Base-by-base conservation (phyloP, 306 rosid species). In the Pterocarpus santalinus region DNA sequence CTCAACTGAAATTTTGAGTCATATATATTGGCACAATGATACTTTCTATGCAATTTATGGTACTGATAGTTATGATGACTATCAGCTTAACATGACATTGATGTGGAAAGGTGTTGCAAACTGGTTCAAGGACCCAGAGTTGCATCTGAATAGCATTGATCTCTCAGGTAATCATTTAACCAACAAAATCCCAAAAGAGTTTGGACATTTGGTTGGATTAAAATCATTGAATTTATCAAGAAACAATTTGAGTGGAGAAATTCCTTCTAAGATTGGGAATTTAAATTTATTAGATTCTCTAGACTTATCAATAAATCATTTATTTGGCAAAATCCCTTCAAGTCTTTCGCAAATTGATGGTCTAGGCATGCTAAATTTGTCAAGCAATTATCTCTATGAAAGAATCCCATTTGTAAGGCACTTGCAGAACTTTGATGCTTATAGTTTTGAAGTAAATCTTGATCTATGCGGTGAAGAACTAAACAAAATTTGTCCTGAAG, bases 301-400 rank as follows among this genome's bases (percentile, higher is more conserved):
- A 1, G 83, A 83, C 51, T 43, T 83, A 1, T 83, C 86, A 55
- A 77, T 57, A 72, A 83, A 81, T 14, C 11, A 65, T n/a, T 73
- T 81, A 0, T 41, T 2, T n/a, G 84, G 62, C 0, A 43, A 0
- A 33, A 83, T 77, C 17, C 83, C 83, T n/a, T 1, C 7, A 1
- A n/a, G 49, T 43, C 35, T 83, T 63, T 11, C 79, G 0, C 34
- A 77, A 2, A 76, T 83, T 41, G 82, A 71, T 43, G 2, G 62
- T 13, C 74, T 82, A 4, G 16, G 6, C 0, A 0, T 0, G 8
- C 11, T 82, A 43, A 60, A 77, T 55, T 34, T 82, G 30, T 77
- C 83, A 34, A 1, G 65, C 72, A 83, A 83, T 13, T 1, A 0
- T 15, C 83, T 78, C 2, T 34, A 0, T 5, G 80, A 80, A 34